A percentile compares a stretch with the other conserved stretches of the same genome.
Conservation (phyloP, 2,329 filamentous ascomycete species). For the Davidsoniella neocaledoniae region DNA sequence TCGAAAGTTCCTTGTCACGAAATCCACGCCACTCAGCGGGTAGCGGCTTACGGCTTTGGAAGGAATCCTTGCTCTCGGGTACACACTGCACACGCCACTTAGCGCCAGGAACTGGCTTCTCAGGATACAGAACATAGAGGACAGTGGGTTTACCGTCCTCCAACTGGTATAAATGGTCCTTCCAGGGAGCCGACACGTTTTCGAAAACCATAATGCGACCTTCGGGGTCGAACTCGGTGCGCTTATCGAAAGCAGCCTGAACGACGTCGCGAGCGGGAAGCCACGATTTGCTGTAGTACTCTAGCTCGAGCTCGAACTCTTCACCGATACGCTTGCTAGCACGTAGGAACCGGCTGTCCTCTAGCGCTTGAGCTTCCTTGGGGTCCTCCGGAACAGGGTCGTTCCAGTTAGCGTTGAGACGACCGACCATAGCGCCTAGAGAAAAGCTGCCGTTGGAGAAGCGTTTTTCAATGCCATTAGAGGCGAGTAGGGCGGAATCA, state of each 20-base stretch:
- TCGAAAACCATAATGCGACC: conserved; percentile 72
- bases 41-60: conserved; percentile 79
- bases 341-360: conserved; percentile 62
- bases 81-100: conserved; percentile 94
- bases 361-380: conserved; percentile 42
- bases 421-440: conserved; percentile 66
- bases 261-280: conserved; percentile 73
- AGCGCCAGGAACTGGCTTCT: conserved; percentile 54
- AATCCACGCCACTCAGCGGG: conserved; percentile 87
- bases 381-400: conserved; percentile 38
- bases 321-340: conserved; percentile 77
- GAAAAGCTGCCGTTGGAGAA: conserved; percentile 73
- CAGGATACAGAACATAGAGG: conserved; percentile 81
- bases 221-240: conserved; percentile 49
- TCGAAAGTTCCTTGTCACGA: conserved; percentile 69
- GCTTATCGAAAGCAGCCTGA: conserved; percentile 53
- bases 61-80: conserved; percentile 68
- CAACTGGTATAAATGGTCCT: conserved; percentile 83
- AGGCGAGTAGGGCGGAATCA: conserved; percentile 50
- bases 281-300: conserved; percentile 63
- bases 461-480: conserved; percentile 61
- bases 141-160: conserved; percentile 48
- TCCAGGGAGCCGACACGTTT: conserved; percentile 72
- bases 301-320: conserved; percentile 68
- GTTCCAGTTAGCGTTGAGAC: conserved; percentile 70